Conservation (phyloP, 2,329 filamentous ascomycete species). For the Xylaria sp. region DNA sequence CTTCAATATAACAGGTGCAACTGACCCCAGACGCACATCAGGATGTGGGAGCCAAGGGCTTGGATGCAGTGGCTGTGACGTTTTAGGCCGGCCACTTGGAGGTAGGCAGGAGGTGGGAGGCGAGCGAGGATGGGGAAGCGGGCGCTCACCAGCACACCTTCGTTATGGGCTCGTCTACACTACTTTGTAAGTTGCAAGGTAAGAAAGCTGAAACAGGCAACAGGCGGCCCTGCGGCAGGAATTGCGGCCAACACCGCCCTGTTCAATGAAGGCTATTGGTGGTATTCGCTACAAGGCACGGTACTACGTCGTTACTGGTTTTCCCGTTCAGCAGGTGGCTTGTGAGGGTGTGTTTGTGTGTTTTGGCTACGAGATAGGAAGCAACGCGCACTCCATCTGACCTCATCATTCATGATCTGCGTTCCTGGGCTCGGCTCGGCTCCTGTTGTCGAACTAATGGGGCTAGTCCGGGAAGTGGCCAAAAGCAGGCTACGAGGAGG, state of each 20-base stretch:
- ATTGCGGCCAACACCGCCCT: not conserved
- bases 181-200: not conserved
- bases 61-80: conserved; percentile 25
- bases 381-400: conserved; percentile 27
- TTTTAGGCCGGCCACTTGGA: conserved; percentile 10
- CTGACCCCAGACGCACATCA: not conserved
- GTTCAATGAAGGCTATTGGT: not conserved
- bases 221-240: not conserved
- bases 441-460: conserved; percentile 3
- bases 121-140: conserved; percentile 9
- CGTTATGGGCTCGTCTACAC: conserved; percentile 1
- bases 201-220: conserved; percentile 20
- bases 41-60: conserved; percentile 18
- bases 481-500: conserved; percentile 11
- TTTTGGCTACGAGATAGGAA: too few relatives aligned
- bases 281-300: not conserved
- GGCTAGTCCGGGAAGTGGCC: conserved; percentile 9
- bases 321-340: conserved; percentile 5
- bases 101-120: not conserved
- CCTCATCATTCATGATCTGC: conserved; percentile 30
- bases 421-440: conserved; percentile 1
- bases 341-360: conserved; percentile 6
- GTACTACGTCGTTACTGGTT: not conserved
- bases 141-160: not conserved
- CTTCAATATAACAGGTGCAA: not conserved